These are phyloP conservation scores for Artemisia argyi DNA, from an alignment of 129 eudicot species.

Conservation along the genomic window DNA sequence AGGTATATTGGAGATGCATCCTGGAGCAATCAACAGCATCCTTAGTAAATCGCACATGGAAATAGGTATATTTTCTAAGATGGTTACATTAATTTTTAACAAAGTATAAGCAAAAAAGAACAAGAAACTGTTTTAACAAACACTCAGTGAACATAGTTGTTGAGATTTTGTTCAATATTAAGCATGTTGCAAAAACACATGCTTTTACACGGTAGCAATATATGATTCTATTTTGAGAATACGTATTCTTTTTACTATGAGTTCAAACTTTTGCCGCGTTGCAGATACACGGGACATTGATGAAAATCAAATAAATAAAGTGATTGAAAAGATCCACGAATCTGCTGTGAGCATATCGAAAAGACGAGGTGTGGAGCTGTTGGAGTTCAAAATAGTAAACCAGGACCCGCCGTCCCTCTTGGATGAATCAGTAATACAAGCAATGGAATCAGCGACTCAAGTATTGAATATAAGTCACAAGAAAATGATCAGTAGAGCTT, in stretches of 20 bases:
- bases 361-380: slow-evolving; percentile 62
- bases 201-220: not conserved
- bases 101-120: too few species aligned
- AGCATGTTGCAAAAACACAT: not conserved
- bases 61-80: too few species aligned
- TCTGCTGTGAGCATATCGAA: slow-evolving; percentile 67
- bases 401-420: slow-evolving; percentile 96
- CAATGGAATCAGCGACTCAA: slow-evolving; percentile 75
- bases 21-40: too few species aligned
- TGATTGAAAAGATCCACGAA: slow-evolving; percentile 61
- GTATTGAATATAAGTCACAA: slow-evolving; percentile 62
- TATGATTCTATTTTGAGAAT: not conserved
- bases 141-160: too few species aligned
- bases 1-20: too few species aligned
- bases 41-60: too few species aligned
- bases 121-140: too few species aligned
- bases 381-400: slow-evolving; percentile 74
- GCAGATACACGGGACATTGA: slow-evolving; percentile 76
- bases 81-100: too few species aligned
- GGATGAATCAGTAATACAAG: slow-evolving; percentile 53
- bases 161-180: too few species aligned
- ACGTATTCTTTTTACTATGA: not conserved
- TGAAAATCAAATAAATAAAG: slow-evolving; percentile 67
- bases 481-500: slow-evolving; percentile 96
- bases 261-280: not conserved